Base-by-base conservation (phyloP, 352 stramenopile genomes). In the Phytophthora meadii region DNA sequence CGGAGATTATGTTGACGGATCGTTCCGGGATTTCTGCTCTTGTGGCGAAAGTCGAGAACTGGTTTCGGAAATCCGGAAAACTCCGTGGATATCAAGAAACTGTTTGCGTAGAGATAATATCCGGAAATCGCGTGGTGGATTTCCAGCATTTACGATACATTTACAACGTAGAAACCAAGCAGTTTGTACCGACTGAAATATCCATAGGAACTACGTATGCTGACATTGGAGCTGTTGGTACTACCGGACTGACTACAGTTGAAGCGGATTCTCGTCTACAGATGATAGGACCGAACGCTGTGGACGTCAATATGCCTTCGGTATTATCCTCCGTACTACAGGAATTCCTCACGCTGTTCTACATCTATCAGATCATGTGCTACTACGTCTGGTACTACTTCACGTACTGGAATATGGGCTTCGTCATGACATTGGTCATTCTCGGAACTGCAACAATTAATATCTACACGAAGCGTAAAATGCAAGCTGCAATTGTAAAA, bases 311-410 rank as follows among this genome's bases (percentile, higher is more conserved):
- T 5, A 84, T 84, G 76, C 73, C 76, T 17, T 78, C 76, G n/a
- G 32, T 77, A 22, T 25, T 60, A 8, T 55, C 57, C 12, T 82
- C 69, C 4, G 30, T 83, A 5, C 32, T 76, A 8, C 36, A 74
- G 7, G 71, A 85, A 53, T 68, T 81, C n/a, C 61, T 82, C 22
- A 74, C 63, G 15, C 62, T 83, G 6, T 84, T 80, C 25, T 82
- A 82, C 58, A 66, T 86, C 14, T 86, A 86, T 45, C 74, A 83
- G 59, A 61, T 85, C 55, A 78, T 82, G 64, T 80, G 75, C 64
- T 88, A 88, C 65, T 83, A 74, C 51, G 71, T 85, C 11, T 88
- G 79, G 79, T 79, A 79, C 46, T 88, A 81, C 58, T 83, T 72
- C 53, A 77, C 65, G 11, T 88, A 87, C 55, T 82, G 74, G 64